Conservation (phyloP, 2,329 filamentous ascomycete species). For the Penicillium sp. region DNA sequence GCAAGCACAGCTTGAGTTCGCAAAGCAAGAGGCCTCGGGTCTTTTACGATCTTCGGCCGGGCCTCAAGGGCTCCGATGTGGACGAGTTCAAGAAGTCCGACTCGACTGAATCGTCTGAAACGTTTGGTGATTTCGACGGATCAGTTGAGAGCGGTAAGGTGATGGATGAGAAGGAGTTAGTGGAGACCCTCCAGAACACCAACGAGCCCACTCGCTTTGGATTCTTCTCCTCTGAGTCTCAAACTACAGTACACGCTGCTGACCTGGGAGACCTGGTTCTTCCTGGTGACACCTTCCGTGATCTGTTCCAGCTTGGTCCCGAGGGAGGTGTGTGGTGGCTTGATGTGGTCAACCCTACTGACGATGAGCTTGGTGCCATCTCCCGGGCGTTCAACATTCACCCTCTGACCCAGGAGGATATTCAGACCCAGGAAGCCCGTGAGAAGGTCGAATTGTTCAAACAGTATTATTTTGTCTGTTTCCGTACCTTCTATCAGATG, state of each 20-base stretch:
- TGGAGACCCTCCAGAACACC: constrained; percentile 41
- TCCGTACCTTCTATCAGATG: constrained; percentile 85
- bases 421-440: constrained; percentile 88
- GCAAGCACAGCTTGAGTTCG: constrained; percentile 50
- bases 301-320: constrained; percentile 71
- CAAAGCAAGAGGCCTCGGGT: constrained; percentile 51
- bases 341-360: constrained; percentile 84
- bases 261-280: constrained; percentile 85
- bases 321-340: constrained; percentile 96
- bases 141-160: constrained; percentile 33
- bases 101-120: constrained; percentile 28
- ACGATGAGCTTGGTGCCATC: constrained; percentile 81
- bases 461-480: constrained; percentile 97
- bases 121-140: constrained; percentile 21
- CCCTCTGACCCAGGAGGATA: constrained; percentile 93
- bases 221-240: constrained; percentile 93
- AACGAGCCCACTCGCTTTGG: constrained; percentile 79
- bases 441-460: constrained; percentile 98
- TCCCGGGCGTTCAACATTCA: constrained; percentile 95
- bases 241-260: constrained; percentile 86
- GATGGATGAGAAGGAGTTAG: constrained; percentile 33
- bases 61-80: constrained; percentile 36
- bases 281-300: constrained; percentile 83
- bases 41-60: constrained; percentile 60
- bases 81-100: constrained; percentile 36